phyloP scores from a whole-genome alignment of 345 rosid species.

The Ceriops decandra region DNA sequence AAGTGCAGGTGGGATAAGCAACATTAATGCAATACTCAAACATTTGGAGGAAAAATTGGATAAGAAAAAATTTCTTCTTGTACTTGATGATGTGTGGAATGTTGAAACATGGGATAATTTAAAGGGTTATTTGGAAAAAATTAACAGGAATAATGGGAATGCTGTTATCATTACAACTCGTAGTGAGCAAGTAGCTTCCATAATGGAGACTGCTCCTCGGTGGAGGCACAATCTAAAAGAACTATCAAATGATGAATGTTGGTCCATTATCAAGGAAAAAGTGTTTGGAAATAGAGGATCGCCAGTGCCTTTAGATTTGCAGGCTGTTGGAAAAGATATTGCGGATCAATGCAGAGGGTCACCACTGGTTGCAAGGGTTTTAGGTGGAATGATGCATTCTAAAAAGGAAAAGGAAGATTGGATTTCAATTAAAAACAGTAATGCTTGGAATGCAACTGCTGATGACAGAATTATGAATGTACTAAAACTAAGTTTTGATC shows the following conservation, averaged over 20 bases:
- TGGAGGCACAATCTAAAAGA: background rate
- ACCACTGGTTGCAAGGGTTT: slow-evolving; percentile 16
- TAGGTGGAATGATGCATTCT: slow-evolving; percentile 6
- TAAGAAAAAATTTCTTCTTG: slow-evolving; percentile 11
- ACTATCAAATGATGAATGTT: slow-evolving; percentile 12
- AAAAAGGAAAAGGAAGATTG: background rate
- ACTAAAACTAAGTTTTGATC: slow-evolving; percentile 14
- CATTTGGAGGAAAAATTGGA: background rate
- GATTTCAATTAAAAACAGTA: slow-evolving; percentile 6
- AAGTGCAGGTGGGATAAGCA: background rate
- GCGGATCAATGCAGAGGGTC: slow-evolving; percentile 22
- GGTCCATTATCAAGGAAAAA: slow-evolving; percentile 15
- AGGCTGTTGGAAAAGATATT: slow-evolving; percentile 18
- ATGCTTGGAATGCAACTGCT: background rate
- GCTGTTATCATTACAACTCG: slow-evolving; percentile 23
- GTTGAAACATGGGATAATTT: slow-evolving; percentile 11
- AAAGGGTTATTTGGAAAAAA: background rate
- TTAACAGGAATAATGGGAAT: background rate
- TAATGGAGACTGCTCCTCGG: background rate
- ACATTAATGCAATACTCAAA: background rate
- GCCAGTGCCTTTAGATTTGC: background rate
- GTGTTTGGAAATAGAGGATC: background rate
- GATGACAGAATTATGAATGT: slow-evolving; percentile 1
- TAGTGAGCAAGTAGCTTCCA: slow-evolving; percentile 4
- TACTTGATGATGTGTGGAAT: slow-evolving; percentile 29